phyloP scores from a whole-genome alignment of 805 yeast genomes.

The Candida coquimbonensis region DNA sequence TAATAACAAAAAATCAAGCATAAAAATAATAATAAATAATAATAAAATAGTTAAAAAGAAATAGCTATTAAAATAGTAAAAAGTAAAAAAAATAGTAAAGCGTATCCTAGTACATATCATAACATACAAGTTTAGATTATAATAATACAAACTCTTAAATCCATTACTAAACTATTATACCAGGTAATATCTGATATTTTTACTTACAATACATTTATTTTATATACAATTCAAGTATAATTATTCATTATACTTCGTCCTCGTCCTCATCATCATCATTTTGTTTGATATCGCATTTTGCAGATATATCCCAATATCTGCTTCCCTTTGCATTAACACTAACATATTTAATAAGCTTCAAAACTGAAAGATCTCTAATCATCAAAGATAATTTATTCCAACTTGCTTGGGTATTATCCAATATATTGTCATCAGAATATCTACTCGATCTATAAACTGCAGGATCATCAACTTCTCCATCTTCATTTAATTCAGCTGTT shows the following conservation, averaged over 20 bases:
- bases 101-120: too few relatives aligned
- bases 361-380: conserved; percentile 73
- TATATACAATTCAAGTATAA: too few relatives aligned
- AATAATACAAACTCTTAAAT: too few relatives aligned
- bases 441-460: conserved; percentile 62
- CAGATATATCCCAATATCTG: conserved; percentile 84
- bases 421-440: conserved; percentile 66
- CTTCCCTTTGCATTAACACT: conserved; percentile 83
- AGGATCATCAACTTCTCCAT: conserved; percentile 58
- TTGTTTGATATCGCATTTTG: conserved; percentile 68
- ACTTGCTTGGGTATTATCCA: conserved; percentile 70
- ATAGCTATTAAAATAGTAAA: too few relatives aligned
- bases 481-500: conserved; percentile 43
- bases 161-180: too few relatives aligned
- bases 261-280: conserved; percentile 37
- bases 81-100: too few relatives aligned
- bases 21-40: too few relatives aligned
- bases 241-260: not conserved
- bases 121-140: too few relatives aligned
- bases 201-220: too few relatives aligned
- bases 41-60: too few relatives aligned
- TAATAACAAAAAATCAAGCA: too few relatives aligned
- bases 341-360: conserved; percentile 89
- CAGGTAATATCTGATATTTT: too few relatives aligned
- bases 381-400: conserved; percentile 79